phyloP scores from a whole-genome alignment of 2,329 filamentous ascomycete genomes.

The Diplodia mutila region DNA sequence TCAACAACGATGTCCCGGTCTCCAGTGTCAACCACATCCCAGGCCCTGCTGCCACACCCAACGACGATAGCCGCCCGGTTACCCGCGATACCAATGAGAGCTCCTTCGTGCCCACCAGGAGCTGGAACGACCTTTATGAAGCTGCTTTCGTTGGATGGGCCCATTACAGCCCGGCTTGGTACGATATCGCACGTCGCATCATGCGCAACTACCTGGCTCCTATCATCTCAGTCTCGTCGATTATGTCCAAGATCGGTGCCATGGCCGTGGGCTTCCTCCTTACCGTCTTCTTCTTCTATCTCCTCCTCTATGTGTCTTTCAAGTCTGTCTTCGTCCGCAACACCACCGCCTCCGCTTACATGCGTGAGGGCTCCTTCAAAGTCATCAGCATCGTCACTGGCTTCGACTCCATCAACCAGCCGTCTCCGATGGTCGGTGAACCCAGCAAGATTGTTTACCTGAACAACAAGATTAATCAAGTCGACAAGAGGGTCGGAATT shows the following conservation, averaged over 20 bases:
- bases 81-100: background rate
- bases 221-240: background rate
- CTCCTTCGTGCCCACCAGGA: background rate
- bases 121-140: slow-evolving; percentile 8
- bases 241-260: slow-evolving; percentile 2
- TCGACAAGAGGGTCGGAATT: slow-evolving; percentile 5
- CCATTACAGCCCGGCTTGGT: background rate
- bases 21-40: too few relatives aligned
- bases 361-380: background rate
- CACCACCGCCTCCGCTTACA: background rate
- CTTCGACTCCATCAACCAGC: background rate
- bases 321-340: slow-evolving; percentile 1
- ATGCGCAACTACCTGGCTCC: background rate
- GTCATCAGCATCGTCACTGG: background rate
- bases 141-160: slow-evolving; percentile 10
- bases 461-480: slow-evolving; percentile 1
- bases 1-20: background rate
- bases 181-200: slow-evolving; percentile 3
- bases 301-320: background rate
- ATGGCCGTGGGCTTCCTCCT: slow-evolving; percentile 3
- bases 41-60: too few relatives aligned
- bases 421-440: background rate
- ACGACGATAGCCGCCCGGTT: background rate
- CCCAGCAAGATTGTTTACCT: background rate
- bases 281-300: slow-evolving; percentile 2